Percentiles rank a stretch among this genome's conserved stretches.
These are phyloP conservation scores for Termitomyces sp. DNA, from an alignment of 1,284 basidiomycete species.

Conservation along the genomic window DNA sequence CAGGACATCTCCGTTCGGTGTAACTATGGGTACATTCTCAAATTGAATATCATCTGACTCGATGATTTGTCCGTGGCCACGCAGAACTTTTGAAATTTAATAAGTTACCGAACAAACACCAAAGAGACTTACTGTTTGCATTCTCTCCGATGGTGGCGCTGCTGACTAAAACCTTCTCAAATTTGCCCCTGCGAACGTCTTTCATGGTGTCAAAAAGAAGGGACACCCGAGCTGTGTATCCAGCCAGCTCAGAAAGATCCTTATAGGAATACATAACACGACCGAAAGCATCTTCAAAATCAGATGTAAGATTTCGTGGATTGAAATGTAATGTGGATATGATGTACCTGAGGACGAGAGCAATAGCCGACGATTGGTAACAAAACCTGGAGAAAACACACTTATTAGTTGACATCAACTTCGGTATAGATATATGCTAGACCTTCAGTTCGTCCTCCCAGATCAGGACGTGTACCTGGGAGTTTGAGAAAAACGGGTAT, in stretches of 20 bases:
- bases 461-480: conserved; percentile 69
- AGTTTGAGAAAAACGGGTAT: conserved; percentile 91
- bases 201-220: conserved; percentile 90
- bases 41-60: conserved; percentile 89
- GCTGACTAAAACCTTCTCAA: conserved; percentile 85
- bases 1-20: conserved; percentile 93
- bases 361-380: conserved; percentile 89
- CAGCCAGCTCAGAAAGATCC: conserved; percentile 92
- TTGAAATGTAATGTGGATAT: not conserved
- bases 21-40: conserved; percentile 91
- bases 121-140: conserved; percentile 55
- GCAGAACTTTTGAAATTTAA: conserved; percentile 55
- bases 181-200: conserved; percentile 80
- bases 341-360: conserved; percentile 69
- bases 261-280: conserved; percentile 96
- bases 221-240: conserved; percentile 91
- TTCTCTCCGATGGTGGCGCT: conserved; percentile 77
- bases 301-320: not conserved
- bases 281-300: conserved; percentile 64
- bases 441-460: conserved; percentile 88
- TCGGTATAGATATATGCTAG: conserved; percentile 5
- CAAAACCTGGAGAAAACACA: conserved; percentile 57
- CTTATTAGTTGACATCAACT: not conserved
- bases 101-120: not conserved
- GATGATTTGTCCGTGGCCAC: conserved; percentile 74